Conservation (phyloP, 345 rosid species). For the Passiflora organensis region DNA sequence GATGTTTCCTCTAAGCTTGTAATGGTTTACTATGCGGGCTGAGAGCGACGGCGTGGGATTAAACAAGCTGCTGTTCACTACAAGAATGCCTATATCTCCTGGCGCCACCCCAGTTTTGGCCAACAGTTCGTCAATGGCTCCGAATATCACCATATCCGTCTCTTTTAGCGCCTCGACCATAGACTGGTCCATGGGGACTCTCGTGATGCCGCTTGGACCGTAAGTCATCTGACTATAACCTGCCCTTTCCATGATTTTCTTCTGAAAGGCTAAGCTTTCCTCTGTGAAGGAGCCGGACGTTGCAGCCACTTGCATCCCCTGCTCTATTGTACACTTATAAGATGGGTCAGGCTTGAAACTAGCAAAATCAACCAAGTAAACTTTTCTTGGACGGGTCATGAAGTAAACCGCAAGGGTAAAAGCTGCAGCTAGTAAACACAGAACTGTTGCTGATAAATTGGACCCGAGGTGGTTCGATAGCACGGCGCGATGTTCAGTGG, state of each 20-base stretch:
- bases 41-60: slow-evolving; percentile 25
- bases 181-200: background rate
- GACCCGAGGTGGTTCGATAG: slow-evolving; percentile 2
- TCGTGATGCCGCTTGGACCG: slow-evolving; percentile 6
- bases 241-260: slow-evolving; percentile 15
- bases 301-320: slow-evolving; percentile 1
- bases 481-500: background rate
- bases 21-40: slow-evolving; percentile 13
- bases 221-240: slow-evolving; percentile 18
- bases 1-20: slow-evolving; percentile 19
- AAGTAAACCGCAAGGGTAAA: slow-evolving; percentile 1
- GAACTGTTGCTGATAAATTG: background rate
- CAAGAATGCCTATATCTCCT: slow-evolving; percentile 16
- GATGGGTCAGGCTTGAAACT: slow-evolving; percentile 16
- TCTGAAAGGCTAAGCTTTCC: slow-evolving; percentile 13
- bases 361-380: slow-evolving; percentile 20
- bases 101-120: slow-evolving; percentile 9
- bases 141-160: slow-evolving; percentile 14
- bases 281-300: slow-evolving; percentile 2
- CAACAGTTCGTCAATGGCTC: slow-evolving; percentile 18
- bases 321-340: slow-evolving; percentile 3
- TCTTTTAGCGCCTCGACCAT: slow-evolving; percentile 9
- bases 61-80: slow-evolving; percentile 23
- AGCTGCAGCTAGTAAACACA: background rate
- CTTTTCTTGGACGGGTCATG: slow-evolving; percentile 3